Percentiles rank a stretch among this genome's conserved stretches.
Conservation (phyloP, 257 asterid genomes). For the Nicotiana sylvestris region DNA sequence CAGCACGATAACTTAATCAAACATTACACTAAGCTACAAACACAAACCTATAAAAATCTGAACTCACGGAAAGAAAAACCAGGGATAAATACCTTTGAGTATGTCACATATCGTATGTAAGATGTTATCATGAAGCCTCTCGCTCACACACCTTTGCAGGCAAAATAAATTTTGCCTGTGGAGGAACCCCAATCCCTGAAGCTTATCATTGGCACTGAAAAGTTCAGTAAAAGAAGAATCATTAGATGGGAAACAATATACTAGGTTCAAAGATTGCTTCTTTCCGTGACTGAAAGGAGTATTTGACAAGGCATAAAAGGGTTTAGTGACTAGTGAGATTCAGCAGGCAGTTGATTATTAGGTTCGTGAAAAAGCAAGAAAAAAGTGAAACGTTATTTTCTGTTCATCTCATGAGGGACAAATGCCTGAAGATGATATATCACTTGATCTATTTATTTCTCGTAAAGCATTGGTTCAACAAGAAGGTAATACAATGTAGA, state of each 20-base stretch:
- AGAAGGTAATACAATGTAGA: neutral
- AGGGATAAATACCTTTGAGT: neutral
- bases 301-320: neutral
- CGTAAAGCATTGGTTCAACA: neutral
- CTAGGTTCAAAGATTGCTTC: neutral
- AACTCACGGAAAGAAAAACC: neutral
- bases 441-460: neutral
- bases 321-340: neutral
- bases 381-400: too few relatives aligned
- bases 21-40: neutral
- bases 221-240: neutral
- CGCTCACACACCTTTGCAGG: neutral
- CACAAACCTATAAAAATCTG: neutral
- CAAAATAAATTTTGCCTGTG: neutral
- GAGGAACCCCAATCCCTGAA: neutral
- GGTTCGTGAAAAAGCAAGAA: too few relatives aligned
- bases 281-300: neutral
- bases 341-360: too few relatives aligned
- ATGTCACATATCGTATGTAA: neutral
- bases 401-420: neutral
- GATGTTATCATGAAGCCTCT: neutral
- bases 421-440: neutral
- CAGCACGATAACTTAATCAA: neutral
- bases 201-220: neutral
- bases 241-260: neutral